phyloP scores from a whole-genome alignment of 2,329 filamentous ascomycete genomes.

The Fusarium cicatricum region DNA sequence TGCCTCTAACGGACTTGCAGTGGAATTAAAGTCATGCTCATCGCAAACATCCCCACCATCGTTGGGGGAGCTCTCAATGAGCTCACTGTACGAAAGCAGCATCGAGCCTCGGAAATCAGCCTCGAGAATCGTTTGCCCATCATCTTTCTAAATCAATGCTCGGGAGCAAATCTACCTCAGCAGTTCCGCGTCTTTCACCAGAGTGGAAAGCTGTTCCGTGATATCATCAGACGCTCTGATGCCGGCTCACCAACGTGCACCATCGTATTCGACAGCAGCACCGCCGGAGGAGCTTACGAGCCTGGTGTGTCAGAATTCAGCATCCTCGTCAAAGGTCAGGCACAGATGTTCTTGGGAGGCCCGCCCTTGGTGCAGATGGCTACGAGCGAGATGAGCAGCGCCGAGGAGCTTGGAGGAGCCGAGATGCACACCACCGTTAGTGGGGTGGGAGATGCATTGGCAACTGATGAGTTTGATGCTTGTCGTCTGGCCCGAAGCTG shows the following conservation, averaged over 20 bases:
- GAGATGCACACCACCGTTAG: conserved; percentile 51
- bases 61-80: background rate
- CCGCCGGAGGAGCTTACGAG: conserved; percentile 32
- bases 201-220: conserved; percentile 47
- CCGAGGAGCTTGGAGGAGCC: conserved; percentile 54
- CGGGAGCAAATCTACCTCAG: conserved; percentile 48
- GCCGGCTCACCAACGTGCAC: conserved; percentile 52
- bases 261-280: conserved; percentile 54
- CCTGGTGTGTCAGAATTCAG: conserved; percentile 47
- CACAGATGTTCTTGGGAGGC: conserved; percentile 54
- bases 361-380: conserved; percentile 58
- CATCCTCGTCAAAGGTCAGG: conserved; percentile 49
- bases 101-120: background rate
- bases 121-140: background rate
- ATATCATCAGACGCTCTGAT: too few relatives aligned
- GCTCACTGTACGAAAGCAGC: background rate
- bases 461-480: conserved; percentile 53
- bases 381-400: conserved; percentile 52
- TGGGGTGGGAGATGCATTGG: conserved; percentile 54
- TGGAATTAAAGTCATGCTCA: background rate
- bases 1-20: too few relatives aligned
- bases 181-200: conserved; percentile 54
- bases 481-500: too few relatives aligned
- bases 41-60: background rate
- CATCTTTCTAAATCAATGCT: background rate